phyloP scores from a whole-genome alignment of 176 grass and related monocot species.

The Bolboschoenus planiculmis region DNA sequence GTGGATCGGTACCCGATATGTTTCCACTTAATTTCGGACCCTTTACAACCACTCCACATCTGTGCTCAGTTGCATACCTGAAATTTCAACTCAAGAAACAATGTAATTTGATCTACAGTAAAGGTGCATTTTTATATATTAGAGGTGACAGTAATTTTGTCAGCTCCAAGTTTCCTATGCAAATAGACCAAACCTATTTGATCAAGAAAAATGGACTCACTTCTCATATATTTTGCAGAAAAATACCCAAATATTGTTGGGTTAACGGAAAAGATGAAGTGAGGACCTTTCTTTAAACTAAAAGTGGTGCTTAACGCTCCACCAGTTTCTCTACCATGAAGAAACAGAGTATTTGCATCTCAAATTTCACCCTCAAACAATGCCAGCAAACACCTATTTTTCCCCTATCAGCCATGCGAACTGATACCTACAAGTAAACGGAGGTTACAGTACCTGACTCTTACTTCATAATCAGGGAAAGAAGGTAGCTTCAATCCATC shows the following conservation, averaged over 20 bases:
- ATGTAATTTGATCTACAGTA: background rate
- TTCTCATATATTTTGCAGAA: background rate
- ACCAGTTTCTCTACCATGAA: too few relatives aligned
- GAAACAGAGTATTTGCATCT: too few relatives aligned
- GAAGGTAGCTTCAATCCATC: slow-evolving; percentile 80
- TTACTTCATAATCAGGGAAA: slow-evolving; percentile 78
- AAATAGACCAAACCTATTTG: background rate
- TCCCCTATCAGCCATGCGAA: too few relatives aligned
- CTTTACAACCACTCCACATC: slow-evolving; percentile 97
- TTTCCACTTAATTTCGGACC: slow-evolving; percentile 83
- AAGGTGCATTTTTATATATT: too few relatives aligned
- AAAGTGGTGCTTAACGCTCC: too few relatives aligned
- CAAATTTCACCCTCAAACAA: background rate
- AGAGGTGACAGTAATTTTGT: background rate
- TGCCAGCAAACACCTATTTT: background rate
- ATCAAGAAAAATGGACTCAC: background rate
- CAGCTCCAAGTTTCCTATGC: background rate
- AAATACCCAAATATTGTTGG: background rate
- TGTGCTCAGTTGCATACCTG: slow-evolving; percentile 96
- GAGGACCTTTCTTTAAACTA: background rate
- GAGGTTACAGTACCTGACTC: slow-evolving; percentile 59
- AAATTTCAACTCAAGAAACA: slow-evolving; percentile 4
- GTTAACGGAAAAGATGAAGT: background rate
- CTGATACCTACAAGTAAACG: background rate
- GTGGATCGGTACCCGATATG: slow-evolving; percentile 93